These are phyloP conservation scores for Dalechampia spathulata DNA, from an alignment of 441 rosid genomes.

Conservation along the genomic window DNA sequence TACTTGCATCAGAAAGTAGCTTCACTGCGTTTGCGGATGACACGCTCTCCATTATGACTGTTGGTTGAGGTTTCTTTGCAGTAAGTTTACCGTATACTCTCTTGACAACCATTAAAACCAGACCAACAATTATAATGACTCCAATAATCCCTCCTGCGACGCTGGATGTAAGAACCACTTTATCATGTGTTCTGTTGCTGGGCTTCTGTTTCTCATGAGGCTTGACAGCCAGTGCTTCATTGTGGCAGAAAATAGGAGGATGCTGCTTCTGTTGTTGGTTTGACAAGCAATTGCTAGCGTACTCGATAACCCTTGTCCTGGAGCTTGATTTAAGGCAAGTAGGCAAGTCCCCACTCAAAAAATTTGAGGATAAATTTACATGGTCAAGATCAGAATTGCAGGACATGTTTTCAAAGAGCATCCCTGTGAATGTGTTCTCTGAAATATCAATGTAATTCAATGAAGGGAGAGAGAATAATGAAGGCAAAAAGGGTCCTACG, in stretches of 20 bases:
- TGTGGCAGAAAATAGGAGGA: constrained; percentile 60
- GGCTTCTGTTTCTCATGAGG: constrained; percentile 44
- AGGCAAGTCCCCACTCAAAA: constrained; percentile 72
- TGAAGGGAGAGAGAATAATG: constrained; percentile 59
- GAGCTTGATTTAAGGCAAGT: constrained; percentile 44
- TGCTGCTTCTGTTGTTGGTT: constrained; percentile 43
- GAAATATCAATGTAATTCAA: constrained; percentile 55
- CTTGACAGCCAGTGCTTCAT: constrained; percentile 92
- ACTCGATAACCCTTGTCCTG: constrained; percentile 40
- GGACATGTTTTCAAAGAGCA: constrained; percentile 64
- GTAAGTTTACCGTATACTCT: constrained; percentile 27
- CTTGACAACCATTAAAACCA: constrained; percentile 37
- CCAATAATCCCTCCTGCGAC: constrained; percentile 56
- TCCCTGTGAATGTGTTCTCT: constrained; percentile 77
- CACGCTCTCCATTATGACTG: constrained; percentile 62
- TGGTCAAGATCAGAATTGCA: constrained; percentile 48
- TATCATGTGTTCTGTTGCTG: constrained; percentile 21
- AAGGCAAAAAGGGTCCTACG: constrained; percentile 66
- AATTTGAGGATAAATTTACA: constrained; percentile 82
- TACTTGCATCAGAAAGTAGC: constrained; percentile 84
- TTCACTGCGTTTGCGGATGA: constrained; percentile 70
- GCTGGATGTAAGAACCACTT: constrained; percentile 40
- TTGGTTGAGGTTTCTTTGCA: constrained; percentile 34
- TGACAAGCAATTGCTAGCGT: constrained; percentile 63
- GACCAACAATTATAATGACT: constrained; percentile 38